Evolutionary conservation across 2,329 filamentous ascomycete species (phyloP), one percentile per base, ranked within the genome.

Genomic region (Trichophaea hybrida): DNA sequence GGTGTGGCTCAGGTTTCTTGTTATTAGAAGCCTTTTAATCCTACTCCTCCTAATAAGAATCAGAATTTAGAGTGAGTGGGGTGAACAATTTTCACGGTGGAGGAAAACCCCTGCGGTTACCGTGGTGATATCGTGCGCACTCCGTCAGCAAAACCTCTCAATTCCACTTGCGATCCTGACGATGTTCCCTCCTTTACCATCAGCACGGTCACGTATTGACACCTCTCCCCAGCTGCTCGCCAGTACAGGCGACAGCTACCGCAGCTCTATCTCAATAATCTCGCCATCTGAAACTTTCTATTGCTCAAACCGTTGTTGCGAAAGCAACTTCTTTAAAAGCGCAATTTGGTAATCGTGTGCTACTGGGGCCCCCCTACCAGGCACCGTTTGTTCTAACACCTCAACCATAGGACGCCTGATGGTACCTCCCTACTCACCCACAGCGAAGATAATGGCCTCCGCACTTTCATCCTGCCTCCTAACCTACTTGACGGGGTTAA

Each of bases 391-490:
- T 10, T 1, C 24, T 12, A 53, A 6, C 13, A n/a, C 17, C 24
- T 10, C 12, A 32, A 6, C n/a, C 7, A 6, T 24, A 38, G 55
- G 55, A 57, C 72, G 1, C 66, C 73, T 10, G 77, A 79, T 62
- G 76, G 76, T 13, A 75, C 73, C 2, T 72, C 71, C 44, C 68
- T 78, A 38, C 67, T 79, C 50, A 75, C 75, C 1, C 72, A 72
- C 13, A 74, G 70, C 61, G 72, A 70, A 48, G 72, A 74, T 58
- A 68, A 72, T 12, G 63, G 69, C 38, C 65, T 74, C 4, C 72
- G 74, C 55, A 73, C 72, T 1, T 76, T 77, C 63, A 70, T 75
- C 12, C 68, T 77, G 32, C 72, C 74, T 6, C 59, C 67, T 37
- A 67, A 73, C 57, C 67, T 73, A 12, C 69, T 73, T 32, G 67